A percentile compares a stretch with the other conserved stretches of the same genome.
These are phyloP conservation scores for Aristolochia contorta DNA, from an alignment of 164 flowering plant species.

Conservation along the genomic window DNA sequence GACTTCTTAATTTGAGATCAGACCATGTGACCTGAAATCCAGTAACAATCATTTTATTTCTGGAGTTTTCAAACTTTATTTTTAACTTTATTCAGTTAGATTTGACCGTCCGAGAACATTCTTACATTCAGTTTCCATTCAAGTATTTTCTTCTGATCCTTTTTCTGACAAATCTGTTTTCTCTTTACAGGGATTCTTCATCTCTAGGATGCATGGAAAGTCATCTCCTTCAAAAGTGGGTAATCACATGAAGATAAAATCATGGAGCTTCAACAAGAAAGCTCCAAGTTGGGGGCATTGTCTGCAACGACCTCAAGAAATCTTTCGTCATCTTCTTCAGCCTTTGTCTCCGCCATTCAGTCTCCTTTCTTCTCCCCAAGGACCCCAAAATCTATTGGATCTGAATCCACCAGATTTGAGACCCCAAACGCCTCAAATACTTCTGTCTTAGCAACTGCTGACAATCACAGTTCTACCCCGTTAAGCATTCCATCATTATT, in stretches of 20 bases:
- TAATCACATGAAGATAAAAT: slow-evolving; percentile 20
- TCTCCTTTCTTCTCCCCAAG: slow-evolving; percentile 92
- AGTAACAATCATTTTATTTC: no score
- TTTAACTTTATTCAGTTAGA: no score
- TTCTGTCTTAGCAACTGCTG: slow-evolving; percentile 9
- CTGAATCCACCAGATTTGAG: slow-evolving; percentile 35
- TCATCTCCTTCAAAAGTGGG: slow-evolving; percentile 9
- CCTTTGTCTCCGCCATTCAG: slow-evolving; percentile 77
- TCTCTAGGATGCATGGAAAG: slow-evolving; percentile 23
- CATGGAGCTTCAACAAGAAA: slow-evolving; percentile 69
- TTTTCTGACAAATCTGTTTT: no score
- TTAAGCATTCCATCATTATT: slow-evolving; percentile 24
- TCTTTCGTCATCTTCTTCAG: slow-evolving; percentile 82
- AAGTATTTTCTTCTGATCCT: no score
- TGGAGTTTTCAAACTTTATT: no score
- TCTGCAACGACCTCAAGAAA: slow-evolving; percentile 48
- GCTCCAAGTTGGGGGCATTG: slow-evolving; percentile 39
- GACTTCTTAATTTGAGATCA: no score
- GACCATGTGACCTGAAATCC: no score
- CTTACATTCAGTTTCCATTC: no score
- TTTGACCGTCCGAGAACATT: no score
- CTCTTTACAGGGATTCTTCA: slow-evolving; percentile 7
- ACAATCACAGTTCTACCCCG: slow-evolving; percentile 18
- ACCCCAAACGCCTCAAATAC: slow-evolving; percentile 20
- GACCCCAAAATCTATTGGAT: slow-evolving; percentile 42